Base-by-base conservation (phyloP, 2,329 filamentous ascomycete species). In the Fusarium ramigenum region DNA sequence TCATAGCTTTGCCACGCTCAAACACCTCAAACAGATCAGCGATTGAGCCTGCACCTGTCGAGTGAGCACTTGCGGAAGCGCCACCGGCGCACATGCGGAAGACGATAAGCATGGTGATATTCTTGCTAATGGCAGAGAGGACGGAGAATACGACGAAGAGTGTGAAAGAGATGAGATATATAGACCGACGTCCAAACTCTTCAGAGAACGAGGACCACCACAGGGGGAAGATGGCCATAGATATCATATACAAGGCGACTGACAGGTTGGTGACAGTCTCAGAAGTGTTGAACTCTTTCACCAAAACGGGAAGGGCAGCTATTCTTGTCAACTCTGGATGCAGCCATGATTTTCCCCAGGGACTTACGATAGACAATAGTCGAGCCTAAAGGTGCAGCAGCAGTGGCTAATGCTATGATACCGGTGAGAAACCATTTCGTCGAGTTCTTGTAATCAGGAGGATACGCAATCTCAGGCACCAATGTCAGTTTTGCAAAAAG, bases 181-280 rank as follows among this genome's bases (percentile, higher is more conserved):
- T 92, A n/a, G 90, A 91, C 28, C 94, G 89, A 44, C 94, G 89
- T 18, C 94, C 94, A 2, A 90, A 82, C 2, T 85, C 85, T 76
- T 96, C 94, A 14, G 92, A 94, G 78, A 96, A 95, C 4, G 91
- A 92, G 2, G 92, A 94, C 93, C 93, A 96, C 93, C 93, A 96
- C 2, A 97, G 85, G 0, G 94, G 94, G 74, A 95, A 96, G 49
- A 96, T 93, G 62, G 91, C 89, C 93, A 96, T 94, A 75, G 89
- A 85, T 9, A 96, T 85, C 93, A 96, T 94, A 80, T 95, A 96
- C 64, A 96, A 82, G 1, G 93, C 92, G 2, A 96, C 89, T 1
- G 92, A 92, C 64, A 96, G 79, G 80, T 96, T 97, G 62, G 91
- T 90, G 21, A 93, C 83, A 2, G 93, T 92, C 19, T 89, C 82